phyloP scores from a whole-genome alignment of 139 green algal genomes.

The Closterium sp. region DNA sequence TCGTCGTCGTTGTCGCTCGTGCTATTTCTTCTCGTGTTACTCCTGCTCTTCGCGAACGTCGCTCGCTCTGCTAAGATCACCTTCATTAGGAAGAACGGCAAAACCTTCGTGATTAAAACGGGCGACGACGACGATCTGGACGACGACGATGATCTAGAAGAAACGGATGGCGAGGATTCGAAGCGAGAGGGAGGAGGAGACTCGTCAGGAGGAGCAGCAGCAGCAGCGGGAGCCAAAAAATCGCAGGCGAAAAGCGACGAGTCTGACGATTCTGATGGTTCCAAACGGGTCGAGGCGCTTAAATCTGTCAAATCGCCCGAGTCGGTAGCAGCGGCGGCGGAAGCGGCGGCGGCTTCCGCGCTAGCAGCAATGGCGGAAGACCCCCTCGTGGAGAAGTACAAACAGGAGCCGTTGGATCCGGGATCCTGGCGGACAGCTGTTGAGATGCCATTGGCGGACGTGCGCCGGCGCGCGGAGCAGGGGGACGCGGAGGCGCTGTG shows the following conservation, averaged over 20 bases:
- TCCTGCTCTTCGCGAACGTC: neutral
- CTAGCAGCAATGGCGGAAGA: neutral
- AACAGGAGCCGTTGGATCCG: conserved; percentile 8
- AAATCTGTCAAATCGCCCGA: neutral
- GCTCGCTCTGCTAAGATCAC: neutral
- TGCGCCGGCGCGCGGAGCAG: conserved; percentile 4
- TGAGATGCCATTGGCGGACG: conserved; percentile 13
- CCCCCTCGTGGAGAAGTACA: neutral
- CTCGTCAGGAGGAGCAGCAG: neutral
- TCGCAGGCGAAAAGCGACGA: neutral
- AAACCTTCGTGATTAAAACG: neutral
- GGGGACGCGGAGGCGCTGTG: conserved; percentile 21
- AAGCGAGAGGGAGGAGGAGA: neutral
- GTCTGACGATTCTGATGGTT: no score
- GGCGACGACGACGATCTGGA: neutral
- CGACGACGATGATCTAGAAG: neutral
- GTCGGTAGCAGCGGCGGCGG: no score
- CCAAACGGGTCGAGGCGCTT: neutral
- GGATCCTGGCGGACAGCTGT: conserved; percentile 16
- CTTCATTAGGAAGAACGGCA: neutral
- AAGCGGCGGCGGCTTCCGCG: neutral
- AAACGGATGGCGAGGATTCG: neutral
- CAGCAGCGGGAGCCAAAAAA: neutral
- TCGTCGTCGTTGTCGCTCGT: neutral
- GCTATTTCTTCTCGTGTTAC: neutral